Evolutionary conservation across 2,329 filamentous ascomycete genomes (phyloP).

Genomic region (Exutisphaerella laricina): DNA sequence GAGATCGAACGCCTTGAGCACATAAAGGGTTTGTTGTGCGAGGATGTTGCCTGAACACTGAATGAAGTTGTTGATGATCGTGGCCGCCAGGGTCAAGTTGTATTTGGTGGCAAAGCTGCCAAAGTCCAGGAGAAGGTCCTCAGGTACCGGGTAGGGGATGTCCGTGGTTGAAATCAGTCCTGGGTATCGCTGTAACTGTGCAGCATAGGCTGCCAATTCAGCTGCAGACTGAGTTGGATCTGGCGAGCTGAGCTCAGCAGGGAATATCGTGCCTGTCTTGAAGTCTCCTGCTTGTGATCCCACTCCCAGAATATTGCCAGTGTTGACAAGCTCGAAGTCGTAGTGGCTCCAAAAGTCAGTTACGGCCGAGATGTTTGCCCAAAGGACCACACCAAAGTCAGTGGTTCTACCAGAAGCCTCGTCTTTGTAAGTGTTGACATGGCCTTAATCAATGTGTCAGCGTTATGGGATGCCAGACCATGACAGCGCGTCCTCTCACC

Average conservation of each 20-base stretch:
- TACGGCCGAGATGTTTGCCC: slow-evolving; percentile 38
- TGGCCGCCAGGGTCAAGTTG: slow-evolving; percentile 40
- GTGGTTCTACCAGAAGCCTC: slow-evolving; percentile 30
- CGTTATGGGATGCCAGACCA: too few relatives aligned
- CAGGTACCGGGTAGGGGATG: slow-evolving; percentile 40
- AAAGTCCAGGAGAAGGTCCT: slow-evolving; percentile 45
- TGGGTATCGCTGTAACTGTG: slow-evolving; percentile 21
- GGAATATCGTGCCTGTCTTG: slow-evolving; percentile 20
- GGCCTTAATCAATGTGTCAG: slow-evolving; percentile 30
- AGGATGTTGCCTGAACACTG: slow-evolving; percentile 44
- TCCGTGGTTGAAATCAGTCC: slow-evolving; percentile 39
- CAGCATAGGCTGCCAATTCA: slow-evolving; percentile 20
- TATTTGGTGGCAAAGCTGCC: slow-evolving; percentile 48
- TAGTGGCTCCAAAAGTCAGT: slow-evolving; percentile 43
- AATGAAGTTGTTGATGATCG: slow-evolving; percentile 37
- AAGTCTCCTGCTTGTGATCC: slow-evolving; percentile 31
- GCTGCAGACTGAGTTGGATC: neutral
- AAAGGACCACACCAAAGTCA: slow-evolving; percentile 38
- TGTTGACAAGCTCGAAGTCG: slow-evolving; percentile 32
- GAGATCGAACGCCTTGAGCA: slow-evolving; percentile 35
- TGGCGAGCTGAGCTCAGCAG: neutral
- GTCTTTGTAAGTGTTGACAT: slow-evolving; percentile 45
- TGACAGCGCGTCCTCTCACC: slow-evolving; percentile 2
- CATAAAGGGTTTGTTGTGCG: slow-evolving; percentile 41
- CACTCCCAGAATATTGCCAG: slow-evolving; percentile 26